phyloP scores from a whole-genome alignment of 805 yeast species.

The Ascoidea rubescens region DNA sequence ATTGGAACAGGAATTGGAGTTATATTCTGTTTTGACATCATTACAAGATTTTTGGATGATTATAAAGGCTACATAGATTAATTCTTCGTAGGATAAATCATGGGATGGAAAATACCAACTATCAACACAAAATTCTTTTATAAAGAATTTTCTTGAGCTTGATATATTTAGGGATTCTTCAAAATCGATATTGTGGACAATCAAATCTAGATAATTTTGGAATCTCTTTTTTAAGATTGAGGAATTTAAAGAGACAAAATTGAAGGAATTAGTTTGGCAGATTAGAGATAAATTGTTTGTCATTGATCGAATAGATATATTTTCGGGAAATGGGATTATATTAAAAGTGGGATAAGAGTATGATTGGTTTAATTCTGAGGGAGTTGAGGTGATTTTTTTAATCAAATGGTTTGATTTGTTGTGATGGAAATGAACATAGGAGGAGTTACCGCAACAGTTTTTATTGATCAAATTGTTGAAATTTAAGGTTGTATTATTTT shows the following conservation, averaged over 20 bases:
- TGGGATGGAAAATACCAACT: slow-evolving; percentile 66
- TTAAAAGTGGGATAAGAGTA: not conserved
- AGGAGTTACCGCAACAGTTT: not conserved
- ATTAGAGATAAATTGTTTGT: not conserved
- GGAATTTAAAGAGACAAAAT: not conserved
- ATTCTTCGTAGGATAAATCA: slow-evolving; percentile 48
- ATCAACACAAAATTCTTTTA: slow-evolving; percentile 26
- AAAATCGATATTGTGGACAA: slow-evolving; percentile 19
- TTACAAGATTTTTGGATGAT: slow-evolving; percentile 35
- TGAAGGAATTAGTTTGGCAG: not conserved
- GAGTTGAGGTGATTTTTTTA: not conserved
- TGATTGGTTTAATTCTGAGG: not conserved
- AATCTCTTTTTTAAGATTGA: not conserved
- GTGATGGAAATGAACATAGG: not conserved
- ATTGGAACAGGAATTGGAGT: slow-evolving; percentile 4
- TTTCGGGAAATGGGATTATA: slow-evolving; percentile 5
- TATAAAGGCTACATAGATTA: slow-evolving; percentile 41
- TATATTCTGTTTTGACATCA: slow-evolving; percentile 12
- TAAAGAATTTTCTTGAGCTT: slow-evolving; percentile 12
- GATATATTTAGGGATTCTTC: slow-evolving; percentile 14
- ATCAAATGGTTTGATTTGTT: slow-evolving; percentile 1
- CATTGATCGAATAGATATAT: slow-evolving; percentile 8
- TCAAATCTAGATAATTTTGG: slow-evolving; percentile 4
- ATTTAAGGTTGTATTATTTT: slow-evolving; percentile 12
- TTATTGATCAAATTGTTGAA: slow-evolving; percentile 23